phyloP scores from a whole-genome alignment of 2,329 filamentous ascomycete species.

The Fusarium sp. region DNA sequence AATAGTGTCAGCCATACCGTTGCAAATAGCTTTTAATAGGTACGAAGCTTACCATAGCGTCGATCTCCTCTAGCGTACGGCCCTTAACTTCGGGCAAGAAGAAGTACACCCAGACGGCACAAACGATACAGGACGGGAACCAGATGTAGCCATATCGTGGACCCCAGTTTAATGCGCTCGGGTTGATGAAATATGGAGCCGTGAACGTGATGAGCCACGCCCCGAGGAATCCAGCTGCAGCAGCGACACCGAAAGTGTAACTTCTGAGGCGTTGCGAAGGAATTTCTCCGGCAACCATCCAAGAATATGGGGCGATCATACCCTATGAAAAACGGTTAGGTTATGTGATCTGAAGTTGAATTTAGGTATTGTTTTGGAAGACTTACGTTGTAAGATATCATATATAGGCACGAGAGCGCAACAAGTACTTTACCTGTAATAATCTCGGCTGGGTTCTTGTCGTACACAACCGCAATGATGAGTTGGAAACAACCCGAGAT shows the following conservation, averaged over 20 bases:
- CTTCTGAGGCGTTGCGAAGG: slow-evolving; percentile 46
- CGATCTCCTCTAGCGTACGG: slow-evolving; percentile 43
- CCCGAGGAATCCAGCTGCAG: slow-evolving; percentile 38
- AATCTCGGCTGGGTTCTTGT: slow-evolving; percentile 30
- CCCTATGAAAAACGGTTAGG: slow-evolving; percentile 14
- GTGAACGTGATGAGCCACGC: slow-evolving; percentile 48
- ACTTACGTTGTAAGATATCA: slow-evolving; percentile 44
- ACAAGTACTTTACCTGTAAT: slow-evolving; percentile 42
- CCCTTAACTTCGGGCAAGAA: slow-evolving; percentile 44
- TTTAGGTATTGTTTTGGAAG: rapidly evolving
- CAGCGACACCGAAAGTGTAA: slow-evolving; percentile 43
- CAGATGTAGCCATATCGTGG: slow-evolving; percentile 47
- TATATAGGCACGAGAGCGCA: slow-evolving; percentile 44
- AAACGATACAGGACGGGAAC: slow-evolving; percentile 44
- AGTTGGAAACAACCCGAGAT: slow-evolving; percentile 40
- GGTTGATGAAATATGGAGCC: slow-evolving; percentile 46
- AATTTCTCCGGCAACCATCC: slow-evolving; percentile 44
- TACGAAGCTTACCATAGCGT: slow-evolving; percentile 35
- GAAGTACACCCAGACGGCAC: slow-evolving; percentile 43
- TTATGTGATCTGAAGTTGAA: rapidly evolving
- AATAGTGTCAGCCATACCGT: background rate
- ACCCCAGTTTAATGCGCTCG: slow-evolving; percentile 43
- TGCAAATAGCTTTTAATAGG: rapidly evolving
- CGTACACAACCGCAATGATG: slow-evolving; percentile 41
- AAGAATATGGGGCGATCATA: slow-evolving; percentile 47